A percentile compares a stretch with the other conserved stretches of the same genome.
phyloP scores from a whole-genome alignment of 352 stramenopile genomes.

The Phytopythium kandeliae region DNA sequence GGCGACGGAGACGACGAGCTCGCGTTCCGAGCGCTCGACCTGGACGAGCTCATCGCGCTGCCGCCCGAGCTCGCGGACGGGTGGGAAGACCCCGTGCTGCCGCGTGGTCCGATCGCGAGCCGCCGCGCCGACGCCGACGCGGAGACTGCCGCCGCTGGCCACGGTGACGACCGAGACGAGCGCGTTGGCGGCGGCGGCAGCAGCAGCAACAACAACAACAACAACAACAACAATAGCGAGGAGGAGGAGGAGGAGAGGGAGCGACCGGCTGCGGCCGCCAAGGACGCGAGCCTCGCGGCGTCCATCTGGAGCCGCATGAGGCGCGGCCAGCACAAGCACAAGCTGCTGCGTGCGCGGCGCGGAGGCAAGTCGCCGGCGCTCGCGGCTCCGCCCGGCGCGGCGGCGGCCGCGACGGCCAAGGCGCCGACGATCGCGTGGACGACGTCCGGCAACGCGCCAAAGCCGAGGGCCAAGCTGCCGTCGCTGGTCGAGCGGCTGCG shows the following conservation, averaged over 20 bases:
- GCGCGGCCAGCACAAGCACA: conserved; percentile 44
- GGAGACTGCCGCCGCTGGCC: too few relatives aligned
- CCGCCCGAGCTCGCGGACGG: conserved; percentile 54
- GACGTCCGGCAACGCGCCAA: conserved; percentile 31
- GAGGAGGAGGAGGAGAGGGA: too few relatives aligned
- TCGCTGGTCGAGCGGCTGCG: conserved; percentile 69
- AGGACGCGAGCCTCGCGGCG: conserved; percentile 29
- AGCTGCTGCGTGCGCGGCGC: conserved; percentile 32
- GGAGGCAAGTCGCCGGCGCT: conserved; percentile 7
- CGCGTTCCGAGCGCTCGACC: conserved; percentile 42
- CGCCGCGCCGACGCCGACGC: conserved; percentile 9
- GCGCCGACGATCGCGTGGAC: conserved; percentile 34
- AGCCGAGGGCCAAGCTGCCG: conserved; percentile 60
- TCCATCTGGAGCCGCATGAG: conserved; percentile 69
- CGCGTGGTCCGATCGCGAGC: too few relatives aligned
- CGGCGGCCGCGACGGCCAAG: conserved; percentile 3
- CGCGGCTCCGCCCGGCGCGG: not conserved
- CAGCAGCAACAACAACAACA: too few relatives aligned
- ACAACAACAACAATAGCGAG: too few relatives aligned
- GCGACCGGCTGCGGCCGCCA: not conserved
- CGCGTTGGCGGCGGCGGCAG: too few relatives aligned
- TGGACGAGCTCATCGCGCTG: conserved; percentile 49
- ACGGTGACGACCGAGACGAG: conserved; percentile 2
- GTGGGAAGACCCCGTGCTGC: conserved; percentile 48
- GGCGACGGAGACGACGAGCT: conserved; percentile 17